Conservation (phyloP, 2,329 filamentous ascomycete genomes). For the Teratosphaeria epicoccoides region DNA sequence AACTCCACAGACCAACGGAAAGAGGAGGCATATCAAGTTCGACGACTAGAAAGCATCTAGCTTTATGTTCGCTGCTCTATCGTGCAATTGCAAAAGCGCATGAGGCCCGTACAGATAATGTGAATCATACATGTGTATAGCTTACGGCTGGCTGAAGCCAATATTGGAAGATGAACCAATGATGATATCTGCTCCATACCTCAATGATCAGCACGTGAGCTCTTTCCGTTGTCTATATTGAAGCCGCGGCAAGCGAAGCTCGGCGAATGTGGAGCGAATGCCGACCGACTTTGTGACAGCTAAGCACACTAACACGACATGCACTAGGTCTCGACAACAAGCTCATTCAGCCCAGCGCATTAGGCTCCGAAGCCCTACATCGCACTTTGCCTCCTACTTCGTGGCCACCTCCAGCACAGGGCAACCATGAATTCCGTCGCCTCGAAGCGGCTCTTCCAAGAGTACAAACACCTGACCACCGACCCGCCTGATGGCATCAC, state of each 20-base stretch:
- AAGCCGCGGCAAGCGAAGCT: not conserved
- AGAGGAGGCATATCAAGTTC: not conserved
- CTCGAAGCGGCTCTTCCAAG: slow-evolving; percentile 76
- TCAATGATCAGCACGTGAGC: not conserved
- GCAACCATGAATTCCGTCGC: slow-evolving; percentile 38
- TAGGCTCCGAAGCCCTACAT: not conserved
- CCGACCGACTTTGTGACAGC: no score
- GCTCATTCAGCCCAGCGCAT: not conserved
- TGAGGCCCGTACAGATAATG: no score
- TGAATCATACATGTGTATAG: not conserved
- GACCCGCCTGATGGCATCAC: slow-evolving; percentile 97
- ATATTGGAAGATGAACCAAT: no score
- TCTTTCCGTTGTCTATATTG: not conserved
- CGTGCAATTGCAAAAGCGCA: no score
- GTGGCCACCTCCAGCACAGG: not conserved
- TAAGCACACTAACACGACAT: not conserved
- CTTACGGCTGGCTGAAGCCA: not conserved
- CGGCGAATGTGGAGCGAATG: not conserved
- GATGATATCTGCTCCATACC: no score
- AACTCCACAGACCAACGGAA: not conserved
- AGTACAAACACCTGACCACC: slow-evolving; percentile 88
- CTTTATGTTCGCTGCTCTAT: no score
- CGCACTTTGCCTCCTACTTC: not conserved
- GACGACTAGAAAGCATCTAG: not conserved
- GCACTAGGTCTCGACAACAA: no score